Conservation (phyloP, 805 yeast genomes). For the Schwanniomyces sp. region DNA sequence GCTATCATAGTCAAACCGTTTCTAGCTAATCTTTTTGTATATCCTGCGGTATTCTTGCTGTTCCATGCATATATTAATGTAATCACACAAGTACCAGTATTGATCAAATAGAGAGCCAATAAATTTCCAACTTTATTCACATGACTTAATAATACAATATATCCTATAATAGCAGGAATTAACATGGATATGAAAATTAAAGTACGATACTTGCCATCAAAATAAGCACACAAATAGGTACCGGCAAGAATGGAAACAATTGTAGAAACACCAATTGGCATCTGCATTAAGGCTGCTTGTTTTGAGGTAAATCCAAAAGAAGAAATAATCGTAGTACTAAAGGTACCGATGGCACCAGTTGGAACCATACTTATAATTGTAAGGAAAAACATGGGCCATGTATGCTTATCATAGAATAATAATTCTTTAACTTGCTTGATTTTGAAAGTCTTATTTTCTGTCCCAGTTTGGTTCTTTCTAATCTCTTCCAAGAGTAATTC, state of each 20-base stretch:
- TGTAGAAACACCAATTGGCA: slow-evolving; percentile 58
- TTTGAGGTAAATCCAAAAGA: slow-evolving; percentile 49
- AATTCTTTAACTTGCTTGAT: slow-evolving; percentile 47
- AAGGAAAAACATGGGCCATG: slow-evolving; percentile 49
- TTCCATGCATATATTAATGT: slow-evolving; percentile 63
- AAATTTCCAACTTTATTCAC: slow-evolving; percentile 43
- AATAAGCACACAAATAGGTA: slow-evolving; percentile 28
- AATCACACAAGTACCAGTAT: slow-evolving; percentile 58
- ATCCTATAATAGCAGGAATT: slow-evolving; percentile 33
- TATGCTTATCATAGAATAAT: slow-evolving; percentile 44
- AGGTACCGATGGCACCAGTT: slow-evolving; percentile 54
- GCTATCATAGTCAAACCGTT: slow-evolving; percentile 61
- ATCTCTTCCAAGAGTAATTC: slow-evolving; percentile 43
- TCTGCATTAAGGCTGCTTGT: slow-evolving; percentile 49
- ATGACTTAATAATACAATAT: slow-evolving; percentile 40
- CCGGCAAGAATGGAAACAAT: slow-evolving; percentile 29
- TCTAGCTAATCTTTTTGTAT: slow-evolving; percentile 66
- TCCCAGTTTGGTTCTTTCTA: slow-evolving; percentile 50
- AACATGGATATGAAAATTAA: slow-evolving; percentile 27
- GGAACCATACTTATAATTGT: slow-evolving; percentile 49
- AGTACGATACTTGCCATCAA: slow-evolving; percentile 20
- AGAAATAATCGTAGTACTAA: slow-evolving; percentile 51
- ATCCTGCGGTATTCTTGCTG: slow-evolving; percentile 66
- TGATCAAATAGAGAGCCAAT: slow-evolving; percentile 48
- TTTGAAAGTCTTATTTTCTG: slow-evolving; percentile 48